Percentiles rank a stretch among this genome's conserved stretches.
These are phyloP conservation scores for Ilyonectria mors-panacis DNA, from an alignment of 2,329 filamentous ascomycete species.

Conservation along the genomic window DNA sequence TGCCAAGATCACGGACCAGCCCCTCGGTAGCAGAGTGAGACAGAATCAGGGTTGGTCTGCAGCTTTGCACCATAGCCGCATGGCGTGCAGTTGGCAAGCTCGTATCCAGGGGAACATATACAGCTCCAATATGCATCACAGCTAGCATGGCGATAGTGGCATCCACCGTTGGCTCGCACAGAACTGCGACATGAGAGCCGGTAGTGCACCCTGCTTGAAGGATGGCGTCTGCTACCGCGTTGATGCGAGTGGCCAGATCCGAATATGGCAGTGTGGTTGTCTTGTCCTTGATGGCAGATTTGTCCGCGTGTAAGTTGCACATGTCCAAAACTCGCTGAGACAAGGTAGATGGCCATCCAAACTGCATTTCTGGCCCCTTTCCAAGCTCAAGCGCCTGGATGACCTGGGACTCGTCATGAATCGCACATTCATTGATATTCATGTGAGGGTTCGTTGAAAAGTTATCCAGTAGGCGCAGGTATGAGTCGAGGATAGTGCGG, in stretches of 20 bases:
- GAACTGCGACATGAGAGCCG: slow-evolving; percentile 47
- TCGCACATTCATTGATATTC: slow-evolving; percentile 7
- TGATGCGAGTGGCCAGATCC: not conserved
- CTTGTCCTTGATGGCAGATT: slow-evolving; percentile 26
- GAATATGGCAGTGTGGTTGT: slow-evolving; percentile 3
- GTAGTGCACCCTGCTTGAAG: slow-evolving; percentile 3
- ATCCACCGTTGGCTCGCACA: slow-evolving; percentile 55
- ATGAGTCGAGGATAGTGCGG: slow-evolving; percentile 21
- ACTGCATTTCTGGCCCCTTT: slow-evolving; percentile 14
- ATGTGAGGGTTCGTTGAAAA: slow-evolving; percentile 12
- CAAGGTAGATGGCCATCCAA: slow-evolving; percentile 23
- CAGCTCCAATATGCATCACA: slow-evolving; percentile 55
- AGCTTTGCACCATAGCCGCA: slow-evolving; percentile 48
- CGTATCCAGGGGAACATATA: slow-evolving; percentile 60
- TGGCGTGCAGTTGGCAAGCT: slow-evolving; percentile 48
- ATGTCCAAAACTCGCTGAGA: slow-evolving; percentile 22
- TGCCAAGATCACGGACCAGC: not conserved
- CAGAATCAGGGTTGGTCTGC: slow-evolving; percentile 50
- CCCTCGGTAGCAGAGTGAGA: slow-evolving; percentile 13
- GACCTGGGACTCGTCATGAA: slow-evolving; percentile 10
- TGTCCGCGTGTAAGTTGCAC: slow-evolving; percentile 13
- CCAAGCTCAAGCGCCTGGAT: slow-evolving; percentile 20
- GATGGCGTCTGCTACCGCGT: slow-evolving; percentile 2
- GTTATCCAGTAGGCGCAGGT: slow-evolving; percentile 25
- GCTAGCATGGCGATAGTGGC: slow-evolving; percentile 57